phyloP scores from a whole-genome alignment of 169 alveolate species.

The Babesia ovata region DNA sequence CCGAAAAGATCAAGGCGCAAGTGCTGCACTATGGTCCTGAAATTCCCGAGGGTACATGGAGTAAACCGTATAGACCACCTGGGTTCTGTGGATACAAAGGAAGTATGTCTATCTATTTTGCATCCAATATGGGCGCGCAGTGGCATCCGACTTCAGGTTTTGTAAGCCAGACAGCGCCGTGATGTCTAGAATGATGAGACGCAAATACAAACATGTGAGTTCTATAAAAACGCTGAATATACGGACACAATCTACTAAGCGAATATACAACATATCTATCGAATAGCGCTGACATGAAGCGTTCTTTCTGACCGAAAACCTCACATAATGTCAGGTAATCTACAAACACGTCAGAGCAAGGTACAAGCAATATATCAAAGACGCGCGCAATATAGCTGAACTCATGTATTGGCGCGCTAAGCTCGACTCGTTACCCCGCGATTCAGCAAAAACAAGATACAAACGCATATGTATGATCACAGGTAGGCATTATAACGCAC shows the following conservation, averaged over 20 bases:
- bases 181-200: constrained; percentile 66
- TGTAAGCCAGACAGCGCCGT: constrained; percentile 55
- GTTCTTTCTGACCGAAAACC: background rate
- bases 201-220: constrained; percentile 57
- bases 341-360: constrained; percentile 66
- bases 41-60: constrained; percentile 51
- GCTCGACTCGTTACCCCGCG: constrained; percentile 72
- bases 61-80: constrained; percentile 44
- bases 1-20: constrained; percentile 31
- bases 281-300: background rate
- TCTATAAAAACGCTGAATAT: background rate
- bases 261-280: too few species aligned
- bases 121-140: background rate
- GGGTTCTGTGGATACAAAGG: constrained; percentile 49
- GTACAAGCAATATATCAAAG: constrained; percentile 70
- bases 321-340: constrained; percentile 23
- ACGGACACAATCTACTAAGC: too few species aligned
- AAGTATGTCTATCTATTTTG: constrained; percentile 16
- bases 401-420: constrained; percentile 74
- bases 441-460: constrained; percentile 69
- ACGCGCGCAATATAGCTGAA: constrained; percentile 69
- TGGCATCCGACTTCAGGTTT: constrained; percentile 50
- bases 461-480: constrained; percentile 73
- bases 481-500: constrained; percentile 36
- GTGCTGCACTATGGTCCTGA: constrained; percentile 64